Evolutionary conservation across 2,329 filamentous ascomycete genomes (phyloP), one percentile per base, ranked within the genome.

Genomic region (Fusarium dlaminii): DNA sequence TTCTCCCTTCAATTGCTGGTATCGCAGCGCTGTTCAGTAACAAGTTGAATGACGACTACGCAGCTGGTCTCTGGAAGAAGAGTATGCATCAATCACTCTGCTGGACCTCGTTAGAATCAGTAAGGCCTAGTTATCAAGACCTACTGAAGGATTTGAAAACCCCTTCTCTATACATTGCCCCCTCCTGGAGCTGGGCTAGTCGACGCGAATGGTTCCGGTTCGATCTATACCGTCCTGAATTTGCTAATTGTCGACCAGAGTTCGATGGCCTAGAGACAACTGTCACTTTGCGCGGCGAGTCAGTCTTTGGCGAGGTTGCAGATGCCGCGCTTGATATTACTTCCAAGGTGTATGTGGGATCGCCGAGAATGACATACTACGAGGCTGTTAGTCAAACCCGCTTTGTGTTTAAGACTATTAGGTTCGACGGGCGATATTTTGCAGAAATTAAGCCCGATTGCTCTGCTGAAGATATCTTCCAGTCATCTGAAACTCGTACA

Each of bases 51-150:
- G 43, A 46, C 14, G 43, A 27, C 0, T 46, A 46, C 1, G 43
- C 24, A 27, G 43, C 43, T 10, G 43, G 43, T 20, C 3, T 46
- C 1, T 46, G 43, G 43, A 46, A 27, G 0, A 20, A 27, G 9
- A 27, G 3, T 9, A 27, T 46, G 43, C 43, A 46, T 27, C 43
- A 27, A 10, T 46, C 43, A 2, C 43, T 46, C 24, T 46, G 18
- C 8, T 46, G 43, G 43, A 12, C 5, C 8, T 0, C 7, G 1
- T 1, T 0, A 1, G 0, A 3, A 18, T 0, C 0, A 13, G 15
- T 0, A 5, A 43, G 4, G 17, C n/a, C 24, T 24, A 27, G 17
- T 5, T 4, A 20, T 27, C 5, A 27, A 45, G 17, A 20, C 3
- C 24, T 45, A 17, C 42, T 45, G 6, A 3, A 45, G 43, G 0